Evolutionary conservation across 1,284 basidiomycete species (phyloP), one percentile per base, ranked within the genome.

Genomic region (Ustilago xerochloae): DNA sequence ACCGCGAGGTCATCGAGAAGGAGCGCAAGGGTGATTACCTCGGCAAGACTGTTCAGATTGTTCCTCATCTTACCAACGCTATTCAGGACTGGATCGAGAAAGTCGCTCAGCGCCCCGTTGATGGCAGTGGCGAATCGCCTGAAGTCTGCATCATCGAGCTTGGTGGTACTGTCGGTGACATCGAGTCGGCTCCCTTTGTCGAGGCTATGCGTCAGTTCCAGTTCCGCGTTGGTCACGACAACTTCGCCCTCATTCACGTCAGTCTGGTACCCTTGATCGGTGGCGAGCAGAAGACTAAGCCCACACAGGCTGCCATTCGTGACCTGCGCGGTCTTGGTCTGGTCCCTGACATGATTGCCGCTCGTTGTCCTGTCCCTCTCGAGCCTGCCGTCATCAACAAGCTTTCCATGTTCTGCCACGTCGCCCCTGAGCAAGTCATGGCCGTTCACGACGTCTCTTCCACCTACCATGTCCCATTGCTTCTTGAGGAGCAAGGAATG

Each of bases 331-430:
- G 97, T 13, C 88, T 98, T 10, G 96, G 96, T 78, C 87, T 99
- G 9, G 89, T 95, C 15, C 94, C 96, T 51, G 96, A 99, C 86
- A 86, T 99, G 79, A 97, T 99, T 79, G 97, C 96, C 0, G 97
- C 96, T 84, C 91, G 96, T 66, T 89, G 88, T 76, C 86, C 87
- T 57, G 80, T 85, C 45, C 86, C 92, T 0, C 88, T 99, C 16
- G 90, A 92, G 58, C 88, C 89, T 4, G 88, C 91, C 0, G 96
- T 96, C 45, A 97, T 95, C 86, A 89, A 91, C 81, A 99, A 99
- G 85, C 95, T 99, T 47, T 94, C 93, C 71, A 98, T 99, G 95
- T 99, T 99, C 89, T 99, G 96, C 86, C 97, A 99, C 84, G 96
- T 99, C 72, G 88, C 90, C 1, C 88, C 92, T 5, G 91, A 94